Conservation (phyloP, 768 basidiomycete genomes). For the Tubosaeta sp. region DNA sequence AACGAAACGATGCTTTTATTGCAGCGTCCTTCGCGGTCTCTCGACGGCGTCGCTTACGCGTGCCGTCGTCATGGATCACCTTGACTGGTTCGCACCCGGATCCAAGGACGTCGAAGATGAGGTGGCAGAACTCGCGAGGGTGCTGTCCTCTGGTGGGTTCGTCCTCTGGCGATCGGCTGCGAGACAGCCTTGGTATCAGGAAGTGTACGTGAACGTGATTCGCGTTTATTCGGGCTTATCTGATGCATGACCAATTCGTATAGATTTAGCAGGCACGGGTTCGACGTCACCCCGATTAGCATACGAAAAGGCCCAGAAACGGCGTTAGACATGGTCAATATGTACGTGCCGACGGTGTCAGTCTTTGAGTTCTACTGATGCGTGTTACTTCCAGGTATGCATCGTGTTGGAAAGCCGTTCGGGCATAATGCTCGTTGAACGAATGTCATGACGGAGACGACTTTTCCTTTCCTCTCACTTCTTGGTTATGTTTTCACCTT, state of each 20-base stretch:
- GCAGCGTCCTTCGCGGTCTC: constrained; percentile 43
- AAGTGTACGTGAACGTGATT: constrained; percentile 33
- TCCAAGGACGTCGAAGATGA: constrained; percentile 49
- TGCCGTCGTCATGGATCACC: constrained; percentile 68
- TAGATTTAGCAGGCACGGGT: constrained; percentile 51
- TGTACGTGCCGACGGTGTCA: constrained; percentile 39
- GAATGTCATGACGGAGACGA: not conserved
- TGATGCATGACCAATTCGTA: not conserved
- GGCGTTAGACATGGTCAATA: constrained; percentile 67
- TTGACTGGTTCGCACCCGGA: constrained; percentile 55
- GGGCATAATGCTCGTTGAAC: constrained; percentile 1
- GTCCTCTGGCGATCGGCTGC: constrained; percentile 67
- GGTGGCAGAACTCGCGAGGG: constrained; percentile 49
- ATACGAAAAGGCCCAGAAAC: constrained; percentile 44
- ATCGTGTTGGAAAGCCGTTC: constrained; percentile 30
- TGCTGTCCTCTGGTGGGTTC: constrained; percentile 53
- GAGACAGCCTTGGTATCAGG: constrained; percentile 62
- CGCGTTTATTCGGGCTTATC: not conserved
- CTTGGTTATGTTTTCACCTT: not conserved
- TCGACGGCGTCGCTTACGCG: constrained; percentile 51
- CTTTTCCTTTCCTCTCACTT: not conserved
- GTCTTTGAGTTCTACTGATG: not conserved
- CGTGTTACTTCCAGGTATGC: constrained; percentile 23
- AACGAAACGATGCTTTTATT: not conserved
- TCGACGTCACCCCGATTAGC: constrained; percentile 48